Evolutionary conservation across 108 stramenopile species (phyloP), one percentile per base, ranked within the genome.

Genomic region (Cyclostephanos invisitatus): DNA sequence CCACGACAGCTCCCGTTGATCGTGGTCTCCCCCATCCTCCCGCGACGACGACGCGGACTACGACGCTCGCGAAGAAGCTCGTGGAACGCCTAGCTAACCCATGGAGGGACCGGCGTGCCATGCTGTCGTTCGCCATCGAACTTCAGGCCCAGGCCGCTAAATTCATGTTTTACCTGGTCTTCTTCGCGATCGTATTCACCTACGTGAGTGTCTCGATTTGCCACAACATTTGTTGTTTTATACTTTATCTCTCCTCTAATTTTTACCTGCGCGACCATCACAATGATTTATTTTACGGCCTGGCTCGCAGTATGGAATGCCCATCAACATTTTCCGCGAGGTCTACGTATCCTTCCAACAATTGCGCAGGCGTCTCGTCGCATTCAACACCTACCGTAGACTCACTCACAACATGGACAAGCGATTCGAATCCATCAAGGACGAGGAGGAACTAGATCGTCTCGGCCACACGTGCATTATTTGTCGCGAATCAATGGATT

Each of bases 401-500:
- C 74, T 99, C 20, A 96, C 97, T 55, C 74, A 87, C 37, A 96
- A 90, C 55, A 95, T 99, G 96, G 83, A 92, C n/a, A 91, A 89
- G 66, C 89, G 94, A 24, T 98, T 99, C 74, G 89, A 89, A 35
- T 76, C 75, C 57, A 93, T 94, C 12, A 85, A 86, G 22, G 86
- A 89, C 14, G 89, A 92, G 42, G 96, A 96, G 42, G 96, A 98
- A 63, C 76, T 98, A 48, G 89, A 90, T 50, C 90, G 83, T 47
- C 74, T 86, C 12, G 96, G 93, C 5, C 80, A 86, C n/a, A 89
- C 83, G 10, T 99, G 98, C 69, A 96, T 99, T 74, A 98, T 99
- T 74, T 99, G 98, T 85, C 96, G 98, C 7, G 98, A 99, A 73
- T 80, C 78, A 58, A 99, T 99, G 98, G 97, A 93, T 42, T 77